Evolutionary conservation across 306 rosid species (phyloP).

Genomic region (Pachyrhizus erosus): DNA sequence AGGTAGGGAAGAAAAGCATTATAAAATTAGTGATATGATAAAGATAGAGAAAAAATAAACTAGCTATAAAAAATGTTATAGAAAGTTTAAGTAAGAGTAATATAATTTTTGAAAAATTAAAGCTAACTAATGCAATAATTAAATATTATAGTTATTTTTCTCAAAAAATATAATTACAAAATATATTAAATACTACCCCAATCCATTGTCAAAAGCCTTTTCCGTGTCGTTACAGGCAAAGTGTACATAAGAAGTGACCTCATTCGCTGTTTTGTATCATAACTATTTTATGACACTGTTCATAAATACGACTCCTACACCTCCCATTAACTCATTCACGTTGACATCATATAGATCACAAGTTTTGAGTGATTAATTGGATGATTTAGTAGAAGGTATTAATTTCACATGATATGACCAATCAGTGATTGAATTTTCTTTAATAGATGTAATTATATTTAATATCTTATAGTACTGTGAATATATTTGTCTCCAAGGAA

Average conservation of each 20-base stretch:
- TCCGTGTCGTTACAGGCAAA: not conserved
- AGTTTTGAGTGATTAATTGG: not conserved
- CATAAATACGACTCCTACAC: constrained; percentile 33
- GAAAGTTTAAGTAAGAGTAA: not conserved
- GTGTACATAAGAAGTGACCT: constrained; percentile 42
- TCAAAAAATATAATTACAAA: not conserved
- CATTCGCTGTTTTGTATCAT: constrained; percentile 22
- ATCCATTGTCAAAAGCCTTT: not conserved
- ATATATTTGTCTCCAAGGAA: too few relatives aligned
- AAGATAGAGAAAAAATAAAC: not conserved
- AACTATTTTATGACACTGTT: constrained; percentile 35
- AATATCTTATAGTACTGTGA: too few relatives aligned
- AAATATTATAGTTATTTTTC: not conserved
- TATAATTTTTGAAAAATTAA: not conserved
- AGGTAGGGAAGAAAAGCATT: not conserved
- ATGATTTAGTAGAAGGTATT: not conserved
- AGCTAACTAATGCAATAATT: not conserved
- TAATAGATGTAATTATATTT: too few relatives aligned
- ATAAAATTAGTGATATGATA: not conserved
- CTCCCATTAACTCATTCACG: constrained; percentile 33
- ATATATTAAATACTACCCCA: not conserved
- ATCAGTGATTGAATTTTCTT: too few relatives aligned
- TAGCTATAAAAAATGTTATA: not conserved
- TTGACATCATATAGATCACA: constrained; percentile 33
- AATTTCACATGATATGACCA: too few relatives aligned